Evolutionary conservation across 345 rosid genomes (phyloP).

Genomic region (Ailanthus altissimus): DNA sequence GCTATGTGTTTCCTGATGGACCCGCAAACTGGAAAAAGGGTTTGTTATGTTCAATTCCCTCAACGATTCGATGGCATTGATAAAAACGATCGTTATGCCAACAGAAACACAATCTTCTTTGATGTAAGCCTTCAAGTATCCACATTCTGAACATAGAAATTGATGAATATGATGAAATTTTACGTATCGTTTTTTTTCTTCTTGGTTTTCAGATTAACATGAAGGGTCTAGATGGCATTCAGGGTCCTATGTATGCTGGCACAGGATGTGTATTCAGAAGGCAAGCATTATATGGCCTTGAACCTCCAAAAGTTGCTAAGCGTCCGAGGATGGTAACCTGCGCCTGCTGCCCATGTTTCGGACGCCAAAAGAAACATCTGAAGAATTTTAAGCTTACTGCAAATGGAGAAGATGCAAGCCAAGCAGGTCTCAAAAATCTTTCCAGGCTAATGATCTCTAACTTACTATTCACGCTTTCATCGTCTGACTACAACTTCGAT

Average conservation of each 20-base stretch:
- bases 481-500: background rate
- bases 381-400: constrained; percentile 45
- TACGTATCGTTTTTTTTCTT: background rate
- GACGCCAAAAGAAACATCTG: constrained; percentile 50
- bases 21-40: constrained; percentile 77
- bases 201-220: constrained; percentile 55
- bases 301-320: constrained; percentile 84
- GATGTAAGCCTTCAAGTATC: constrained; percentile 49
- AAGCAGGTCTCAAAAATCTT: constrained; percentile 50
- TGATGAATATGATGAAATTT: background rate
- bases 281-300: constrained; percentile 88
- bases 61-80: constrained; percentile 93
- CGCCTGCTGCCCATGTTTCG: constrained; percentile 89
- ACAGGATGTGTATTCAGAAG: constrained; percentile 94
- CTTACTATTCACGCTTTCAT: constrained; percentile 4
- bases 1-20: constrained; percentile 98
- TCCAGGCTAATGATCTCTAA: background rate
- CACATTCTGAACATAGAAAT: background rate
- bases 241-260: constrained; percentile 95
- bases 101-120: constrained; percentile 85
- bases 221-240: constrained; percentile 88
- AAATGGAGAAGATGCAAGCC: constrained; percentile 49
- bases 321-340: constrained; percentile 96
- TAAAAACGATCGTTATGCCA: constrained; percentile 80
- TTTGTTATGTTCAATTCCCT: constrained; percentile 90